These are phyloP conservation scores for Penicillium herquei DNA, from an alignment of 495 filamentous ascomycete genomes.

Conservation along the genomic window DNA sequence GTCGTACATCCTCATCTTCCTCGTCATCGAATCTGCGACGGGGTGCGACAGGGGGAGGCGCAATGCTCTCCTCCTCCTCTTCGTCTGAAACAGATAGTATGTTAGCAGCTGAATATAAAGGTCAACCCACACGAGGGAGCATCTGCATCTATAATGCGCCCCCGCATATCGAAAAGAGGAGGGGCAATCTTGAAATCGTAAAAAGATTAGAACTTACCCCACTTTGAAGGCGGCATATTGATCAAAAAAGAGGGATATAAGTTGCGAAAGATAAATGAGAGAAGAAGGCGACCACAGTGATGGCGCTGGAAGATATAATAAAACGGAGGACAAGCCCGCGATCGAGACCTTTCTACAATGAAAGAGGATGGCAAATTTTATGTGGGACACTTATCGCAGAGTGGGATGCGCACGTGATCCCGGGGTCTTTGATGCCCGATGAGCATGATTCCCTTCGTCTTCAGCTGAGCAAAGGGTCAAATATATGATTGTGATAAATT, in stretches of 20 bases:
- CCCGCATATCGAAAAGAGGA: not conserved
- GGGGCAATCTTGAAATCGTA: slow-evolving; percentile 6
- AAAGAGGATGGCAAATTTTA: slow-evolving; percentile 33
- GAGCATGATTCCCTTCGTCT: slow-evolving; percentile 1
- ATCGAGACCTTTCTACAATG: slow-evolving; percentile 22
- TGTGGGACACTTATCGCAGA: slow-evolving; percentile 30
- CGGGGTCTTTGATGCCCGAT: slow-evolving; percentile 25
- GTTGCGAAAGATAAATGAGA: slow-evolving; percentile 12
- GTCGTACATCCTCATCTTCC: slow-evolving; percentile 82
- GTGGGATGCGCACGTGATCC: slow-evolving; percentile 25
- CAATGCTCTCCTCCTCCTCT: slow-evolving; percentile 64
- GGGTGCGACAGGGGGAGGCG: slow-evolving; percentile 59
- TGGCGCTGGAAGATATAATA: slow-evolving; percentile 15
- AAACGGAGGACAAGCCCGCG: slow-evolving; percentile 19
- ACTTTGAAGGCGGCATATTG: slow-evolving; percentile 50
- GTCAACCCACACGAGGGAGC: not conserved
- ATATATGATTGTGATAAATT: no score
- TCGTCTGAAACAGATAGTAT: slow-evolving; percentile 42
- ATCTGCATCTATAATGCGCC: not conserved
- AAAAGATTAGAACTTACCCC: slow-evolving; percentile 44
- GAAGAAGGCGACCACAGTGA: slow-evolving; percentile 1
- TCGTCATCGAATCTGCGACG: slow-evolving; percentile 84
- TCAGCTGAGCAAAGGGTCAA: no score
- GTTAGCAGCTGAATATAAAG: slow-evolving; percentile 9
- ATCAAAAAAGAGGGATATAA: slow-evolving; percentile 14